A percentile compares a stretch with the other conserved stretches of the same genome.
Evolutionary conservation across 2,329 filamentous ascomycete species (phyloP).

Genomic region (Colletotrichum coccodes): DNA sequence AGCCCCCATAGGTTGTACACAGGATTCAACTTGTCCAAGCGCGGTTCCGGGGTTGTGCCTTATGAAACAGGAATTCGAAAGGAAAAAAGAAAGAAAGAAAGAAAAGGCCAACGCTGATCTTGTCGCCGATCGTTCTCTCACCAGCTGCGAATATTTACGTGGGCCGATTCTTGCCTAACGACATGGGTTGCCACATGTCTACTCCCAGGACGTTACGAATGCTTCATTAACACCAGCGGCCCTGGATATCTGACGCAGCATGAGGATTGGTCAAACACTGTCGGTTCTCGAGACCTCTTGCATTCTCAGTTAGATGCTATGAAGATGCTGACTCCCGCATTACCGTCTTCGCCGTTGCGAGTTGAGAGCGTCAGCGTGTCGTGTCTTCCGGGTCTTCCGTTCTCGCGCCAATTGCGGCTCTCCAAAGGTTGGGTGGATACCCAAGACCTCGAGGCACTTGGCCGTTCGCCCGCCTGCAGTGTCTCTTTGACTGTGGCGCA

Average conservation of each 20-base stretch:
- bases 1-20: neutral
- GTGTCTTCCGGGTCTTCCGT: neutral
- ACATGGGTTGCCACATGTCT: neutral
- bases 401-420: neutral
- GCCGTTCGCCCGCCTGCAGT: no score
- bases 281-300: neutral
- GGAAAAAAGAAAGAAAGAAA: neutral
- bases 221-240: neutral
- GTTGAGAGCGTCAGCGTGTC: neutral
- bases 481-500: neutral
- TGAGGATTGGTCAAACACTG: neutral
- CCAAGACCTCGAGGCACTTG: neutral
- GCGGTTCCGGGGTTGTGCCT: neutral
- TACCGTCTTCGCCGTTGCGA: neutral
- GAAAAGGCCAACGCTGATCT: conserved; percentile 2
- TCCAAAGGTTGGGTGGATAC: neutral
- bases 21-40: neutral
- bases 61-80: neutral
- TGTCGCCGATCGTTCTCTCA: conserved; percentile 5
- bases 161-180: neutral
- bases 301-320: neutral
- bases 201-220: neutral
- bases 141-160: neutral
- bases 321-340: neutral
- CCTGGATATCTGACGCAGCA: neutral